Percentiles rank a stretch among this genome's conserved stretches.
phyloP scores from a whole-genome alignment of 164 flowering plant genomes.

The Paratinospora sagittata region DNA sequence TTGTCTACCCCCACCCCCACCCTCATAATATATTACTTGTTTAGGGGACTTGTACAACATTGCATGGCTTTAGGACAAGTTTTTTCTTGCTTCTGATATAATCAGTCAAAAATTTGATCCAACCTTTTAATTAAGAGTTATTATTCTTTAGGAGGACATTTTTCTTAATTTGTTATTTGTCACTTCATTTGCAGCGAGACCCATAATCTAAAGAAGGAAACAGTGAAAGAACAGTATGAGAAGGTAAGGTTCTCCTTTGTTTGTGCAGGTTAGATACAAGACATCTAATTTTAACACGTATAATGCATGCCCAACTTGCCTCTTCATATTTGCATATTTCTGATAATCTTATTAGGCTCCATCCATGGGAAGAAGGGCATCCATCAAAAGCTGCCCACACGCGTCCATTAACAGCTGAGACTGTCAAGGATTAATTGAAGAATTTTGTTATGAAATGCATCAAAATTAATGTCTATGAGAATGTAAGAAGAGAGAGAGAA shows the following conservation, averaged over 20 bases:
- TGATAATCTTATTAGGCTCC: too few relatives aligned
- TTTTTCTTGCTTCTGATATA: background rate
- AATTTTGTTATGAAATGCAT: too few relatives aligned
- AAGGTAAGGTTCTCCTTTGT: background rate
- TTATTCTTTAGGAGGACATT: too few relatives aligned
- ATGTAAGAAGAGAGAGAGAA: too few relatives aligned
- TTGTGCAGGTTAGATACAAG: slow-evolving; percentile 57
- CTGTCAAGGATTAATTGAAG: too few relatives aligned
- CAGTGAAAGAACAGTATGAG: slow-evolving; percentile 44
- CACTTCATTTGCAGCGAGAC: slow-evolving; percentile 52
- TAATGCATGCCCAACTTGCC: too few relatives aligned
- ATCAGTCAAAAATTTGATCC: background rate
- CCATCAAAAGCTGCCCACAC: too few relatives aligned
- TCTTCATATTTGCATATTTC: too few relatives aligned
- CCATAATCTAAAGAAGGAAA: slow-evolving; percentile 77
- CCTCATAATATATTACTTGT: slow-evolving; percentile 45
- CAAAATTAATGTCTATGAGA: too few relatives aligned
- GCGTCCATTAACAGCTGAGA: too few relatives aligned
- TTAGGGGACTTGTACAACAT: slow-evolving; percentile 70
- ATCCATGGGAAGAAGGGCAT: too few relatives aligned
- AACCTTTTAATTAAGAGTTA: background rate
- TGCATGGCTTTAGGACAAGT: slow-evolving; percentile 88
- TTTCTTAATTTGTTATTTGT: background rate
- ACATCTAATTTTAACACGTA: slow-evolving; percentile 73
- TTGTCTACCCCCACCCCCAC: slow-evolving; percentile 50